Percentiles rank a stretch among this genome's conserved stretches.
These are phyloP conservation scores for Gaeumannomyces tritici DNA, from an alignment of 2,329 filamentous ascomycete species.

Conservation along the genomic window DNA sequence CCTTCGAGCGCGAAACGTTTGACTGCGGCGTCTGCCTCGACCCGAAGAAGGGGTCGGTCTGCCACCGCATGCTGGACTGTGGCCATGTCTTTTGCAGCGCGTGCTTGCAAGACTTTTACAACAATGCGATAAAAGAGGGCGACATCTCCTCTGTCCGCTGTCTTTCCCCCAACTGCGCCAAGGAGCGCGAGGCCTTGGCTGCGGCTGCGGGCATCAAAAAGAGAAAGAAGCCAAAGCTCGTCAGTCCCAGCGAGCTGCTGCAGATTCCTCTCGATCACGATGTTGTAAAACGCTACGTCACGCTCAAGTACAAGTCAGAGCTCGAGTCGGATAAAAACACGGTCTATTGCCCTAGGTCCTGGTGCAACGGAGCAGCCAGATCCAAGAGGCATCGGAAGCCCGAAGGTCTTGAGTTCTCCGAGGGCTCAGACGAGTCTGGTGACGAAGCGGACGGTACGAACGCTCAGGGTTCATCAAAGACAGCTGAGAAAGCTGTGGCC, in stretches of 20 bases:
- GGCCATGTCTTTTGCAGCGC: conserved; percentile 82
- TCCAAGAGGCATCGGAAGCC: conserved; percentile 67
- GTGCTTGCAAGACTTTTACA: conserved; percentile 89
- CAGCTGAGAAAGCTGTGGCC: conserved; percentile 4
- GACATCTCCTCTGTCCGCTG: conserved; percentile 74
- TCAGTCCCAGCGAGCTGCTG: conserved; percentile 77
- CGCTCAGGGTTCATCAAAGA: conserved; percentile 3
- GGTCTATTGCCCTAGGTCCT: conserved; percentile 82
- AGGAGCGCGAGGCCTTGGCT: conserved; percentile 33
- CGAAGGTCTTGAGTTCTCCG: conserved; percentile 50
- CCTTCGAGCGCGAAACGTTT: conserved; percentile 78
- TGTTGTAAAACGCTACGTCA: conserved; percentile 75
- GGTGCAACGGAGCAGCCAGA: conserved; percentile 83
- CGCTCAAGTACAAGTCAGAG: conserved; percentile 84
- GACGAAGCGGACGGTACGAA: conserved; percentile 12
- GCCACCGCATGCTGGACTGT: conserved; percentile 75
- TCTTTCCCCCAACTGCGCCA: conserved; percentile 68
- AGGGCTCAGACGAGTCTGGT: conserved; percentile 41
- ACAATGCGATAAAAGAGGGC: conserved; percentile 76
- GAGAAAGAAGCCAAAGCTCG: conserved; percentile 47
- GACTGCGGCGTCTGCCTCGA: conserved; percentile 85
- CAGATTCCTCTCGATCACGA: conserved; percentile 64
- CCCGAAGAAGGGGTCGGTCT: conserved; percentile 76
- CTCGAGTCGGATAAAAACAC: conserved; percentile 88
- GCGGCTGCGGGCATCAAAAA: conserved; percentile 24